These are phyloP conservation scores for Laetiporus sulphureus DNA, from an alignment of 1,284 basidiomycete genomes.

Conservation along the genomic window DNA sequence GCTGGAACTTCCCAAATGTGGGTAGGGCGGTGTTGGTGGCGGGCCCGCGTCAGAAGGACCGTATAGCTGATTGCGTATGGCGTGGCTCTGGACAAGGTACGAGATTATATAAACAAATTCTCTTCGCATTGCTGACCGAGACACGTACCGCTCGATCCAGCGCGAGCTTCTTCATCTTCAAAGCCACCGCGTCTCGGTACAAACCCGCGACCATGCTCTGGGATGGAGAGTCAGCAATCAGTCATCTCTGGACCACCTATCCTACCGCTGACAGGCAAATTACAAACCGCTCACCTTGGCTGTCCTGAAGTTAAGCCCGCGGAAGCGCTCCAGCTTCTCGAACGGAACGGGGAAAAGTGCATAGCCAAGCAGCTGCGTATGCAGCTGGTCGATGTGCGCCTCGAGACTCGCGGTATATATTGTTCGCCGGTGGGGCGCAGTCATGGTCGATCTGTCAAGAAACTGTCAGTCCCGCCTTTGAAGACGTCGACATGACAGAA, in stretches of 20 bases:
- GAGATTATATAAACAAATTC: neutral
- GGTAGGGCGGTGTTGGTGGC: too few species aligned
- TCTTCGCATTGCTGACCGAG: too few species aligned
- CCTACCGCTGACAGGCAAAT: neutral
- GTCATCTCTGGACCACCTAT: too few species aligned
- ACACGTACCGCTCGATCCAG: constrained; percentile 53
- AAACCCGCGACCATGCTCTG: constrained; percentile 70
- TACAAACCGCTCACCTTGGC: constrained; percentile 46
- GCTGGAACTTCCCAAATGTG: neutral
- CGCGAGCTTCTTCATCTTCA: constrained; percentile 56
- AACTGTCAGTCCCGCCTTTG: neutral
- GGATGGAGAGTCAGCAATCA: neutral
- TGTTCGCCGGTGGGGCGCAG: constrained; percentile 43
- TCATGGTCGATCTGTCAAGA: constrained; percentile 46
- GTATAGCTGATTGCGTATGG: neutral
- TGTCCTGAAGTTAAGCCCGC: constrained; percentile 51
- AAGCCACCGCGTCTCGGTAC: constrained; percentile 52
- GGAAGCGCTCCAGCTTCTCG: constrained; percentile 21
- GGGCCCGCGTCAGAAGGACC: neutral
- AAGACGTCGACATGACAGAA: neutral
- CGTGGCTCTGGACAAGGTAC: neutral
- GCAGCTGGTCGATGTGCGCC: constrained; percentile 24
- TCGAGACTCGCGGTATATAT: constrained; percentile 30
- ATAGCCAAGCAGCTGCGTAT: constrained; percentile 20
- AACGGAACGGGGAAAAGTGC: constrained; percentile 19